Evolutionary conservation across 108 stramenopile species (phyloP).

Genomic region (Nitzschia sp.): DNA sequence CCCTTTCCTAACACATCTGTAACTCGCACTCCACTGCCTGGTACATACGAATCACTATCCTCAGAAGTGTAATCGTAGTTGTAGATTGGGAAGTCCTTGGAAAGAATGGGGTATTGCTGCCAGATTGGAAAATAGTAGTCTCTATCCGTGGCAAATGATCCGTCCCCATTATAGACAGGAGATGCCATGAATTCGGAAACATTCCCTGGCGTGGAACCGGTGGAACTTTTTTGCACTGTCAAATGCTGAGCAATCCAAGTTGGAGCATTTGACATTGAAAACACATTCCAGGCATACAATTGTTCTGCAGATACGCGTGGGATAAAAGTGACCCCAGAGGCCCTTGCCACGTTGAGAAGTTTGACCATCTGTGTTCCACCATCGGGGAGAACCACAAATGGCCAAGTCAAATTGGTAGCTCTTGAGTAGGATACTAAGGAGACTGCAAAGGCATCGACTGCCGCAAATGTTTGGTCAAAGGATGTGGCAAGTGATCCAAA

Average conservation of each 20-base stretch:
- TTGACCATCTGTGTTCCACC: slow-evolving; percentile 36
- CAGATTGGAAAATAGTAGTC: slow-evolving; percentile 18
- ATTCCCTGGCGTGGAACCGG: too few species aligned
- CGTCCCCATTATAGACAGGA: too few species aligned
- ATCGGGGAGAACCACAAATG: slow-evolving; percentile 26
- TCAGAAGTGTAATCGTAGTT: background rate
- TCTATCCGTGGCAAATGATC: slow-evolving; percentile 7
- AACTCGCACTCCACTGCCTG: background rate
- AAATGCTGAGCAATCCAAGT: slow-evolving; percentile 28
- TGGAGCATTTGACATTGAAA: slow-evolving; percentile 22
- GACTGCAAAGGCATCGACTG: too few species aligned
- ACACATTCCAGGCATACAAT: slow-evolving; percentile 38
- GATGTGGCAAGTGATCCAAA: too few species aligned
- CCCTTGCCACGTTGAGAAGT: slow-evolving; percentile 20
- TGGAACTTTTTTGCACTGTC: background rate
- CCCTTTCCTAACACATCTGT: slow-evolving; percentile 26
- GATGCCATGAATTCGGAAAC: too few species aligned
- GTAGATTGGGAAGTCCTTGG: background rate
- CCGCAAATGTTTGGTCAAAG: too few species aligned
- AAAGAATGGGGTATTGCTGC: slow-evolving; percentile 34
- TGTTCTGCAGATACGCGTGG: slow-evolving; percentile 10
- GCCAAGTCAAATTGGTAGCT: too few species aligned
- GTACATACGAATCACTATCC: background rate
- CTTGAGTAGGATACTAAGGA: too few species aligned
- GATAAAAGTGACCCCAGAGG: slow-evolving; percentile 37